These are phyloP conservation scores for Scedosporium aurantiacum DNA, from an alignment of 2,329 filamentous ascomycete genomes.

Conservation along the genomic window DNA sequence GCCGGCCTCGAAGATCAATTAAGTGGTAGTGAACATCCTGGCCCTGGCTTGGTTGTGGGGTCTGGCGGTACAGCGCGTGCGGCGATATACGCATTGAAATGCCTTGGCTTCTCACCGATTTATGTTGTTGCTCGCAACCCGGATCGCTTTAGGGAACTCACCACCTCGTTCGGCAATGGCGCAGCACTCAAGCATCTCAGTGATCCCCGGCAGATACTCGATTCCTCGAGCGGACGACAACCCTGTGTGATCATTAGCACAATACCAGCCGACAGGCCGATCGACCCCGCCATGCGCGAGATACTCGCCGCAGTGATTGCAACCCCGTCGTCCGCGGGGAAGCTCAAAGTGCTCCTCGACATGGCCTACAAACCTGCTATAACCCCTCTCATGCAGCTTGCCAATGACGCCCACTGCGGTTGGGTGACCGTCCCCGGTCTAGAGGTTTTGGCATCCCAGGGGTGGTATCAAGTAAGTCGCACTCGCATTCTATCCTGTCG, in stretches of 20 bases:
- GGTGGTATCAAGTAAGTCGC: slow-evolving; percentile 64
- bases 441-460: slow-evolving; percentile 83
- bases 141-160: slow-evolving; percentile 56
- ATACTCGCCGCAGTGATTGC: slow-evolving; percentile 34
- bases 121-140: slow-evolving; percentile 74
- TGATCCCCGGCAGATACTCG: slow-evolving; percentile 16
- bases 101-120: slow-evolving; percentile 74
- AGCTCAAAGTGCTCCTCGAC: slow-evolving; percentile 63
- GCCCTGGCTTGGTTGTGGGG: slow-evolving; percentile 59
- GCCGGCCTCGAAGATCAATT: slow-evolving; percentile 43
- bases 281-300: slow-evolving; percentile 60
- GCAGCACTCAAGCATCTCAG: slow-evolving; percentile 60
- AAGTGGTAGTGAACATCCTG: slow-evolving; percentile 9
- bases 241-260: slow-evolving; percentile 69
- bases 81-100: slow-evolving; percentile 77
- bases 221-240: slow-evolving; percentile 38
- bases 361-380: slow-evolving; percentile 91
- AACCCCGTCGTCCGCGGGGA: not conserved
- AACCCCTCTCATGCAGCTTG: slow-evolving; percentile 77
- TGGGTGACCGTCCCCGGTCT: slow-evolving; percentile 81
- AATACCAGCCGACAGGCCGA: slow-evolving; percentile 77
- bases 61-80: slow-evolving; percentile 87
- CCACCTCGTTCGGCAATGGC: slow-evolving; percentile 58
- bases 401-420: slow-evolving; percentile 42
- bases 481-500: slow-evolving; percentile 11